phyloP scores from a whole-genome alignment of 352 stramenopile genomes.

The Pythium rhizo-oryzae region DNA sequence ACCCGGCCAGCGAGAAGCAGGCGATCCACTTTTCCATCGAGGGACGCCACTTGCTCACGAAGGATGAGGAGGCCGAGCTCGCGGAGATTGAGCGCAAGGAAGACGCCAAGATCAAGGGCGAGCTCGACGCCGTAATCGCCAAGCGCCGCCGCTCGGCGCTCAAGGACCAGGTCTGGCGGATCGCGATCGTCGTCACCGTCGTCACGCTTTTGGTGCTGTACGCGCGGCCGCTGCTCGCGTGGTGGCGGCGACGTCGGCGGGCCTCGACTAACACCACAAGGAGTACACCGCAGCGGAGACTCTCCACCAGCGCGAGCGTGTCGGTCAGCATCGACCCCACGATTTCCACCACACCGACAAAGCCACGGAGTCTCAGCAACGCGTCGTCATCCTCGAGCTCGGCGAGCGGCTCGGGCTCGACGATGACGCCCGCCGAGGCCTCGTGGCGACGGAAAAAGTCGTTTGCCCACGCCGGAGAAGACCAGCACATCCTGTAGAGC shows the following conservation, averaged over 20 bases:
- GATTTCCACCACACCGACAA: not conserved
- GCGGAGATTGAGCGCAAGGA: constrained; percentile 50
- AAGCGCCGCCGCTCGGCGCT: constrained; percentile 13
- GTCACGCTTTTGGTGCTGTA: constrained; percentile 16
- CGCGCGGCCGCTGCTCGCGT: constrained; percentile 8
- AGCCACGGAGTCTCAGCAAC: constrained; percentile 10
- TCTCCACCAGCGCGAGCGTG: constrained; percentile 2
- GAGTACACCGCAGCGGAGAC: not conserved
- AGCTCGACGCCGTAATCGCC: constrained; percentile 17
- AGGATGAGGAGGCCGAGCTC: constrained; percentile 60
- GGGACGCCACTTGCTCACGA: constrained; percentile 56
- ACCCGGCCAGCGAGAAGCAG: constrained; percentile 59
- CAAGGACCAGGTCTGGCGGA: constrained; percentile 21
- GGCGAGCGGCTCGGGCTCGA: not conserved
- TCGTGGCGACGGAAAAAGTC: constrained; percentile 35
- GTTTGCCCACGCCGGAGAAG: constrained; percentile 24
- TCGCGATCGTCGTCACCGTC: constrained; percentile 13
- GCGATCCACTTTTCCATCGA: constrained; percentile 83
- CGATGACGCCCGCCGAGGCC: constrained; percentile 8
- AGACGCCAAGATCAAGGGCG: constrained; percentile 29
- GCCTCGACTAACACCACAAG: not conserved
- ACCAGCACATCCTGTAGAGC: constrained; percentile 30
- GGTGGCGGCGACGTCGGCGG: constrained; percentile 12
- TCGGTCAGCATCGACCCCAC: constrained; percentile 13
- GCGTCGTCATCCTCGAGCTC: not conserved